These are phyloP conservation scores for Syncephalastrum sp. DNA, from an alignment of 371 early-diverging fungal genomes.

Conservation along the genomic window DNA sequence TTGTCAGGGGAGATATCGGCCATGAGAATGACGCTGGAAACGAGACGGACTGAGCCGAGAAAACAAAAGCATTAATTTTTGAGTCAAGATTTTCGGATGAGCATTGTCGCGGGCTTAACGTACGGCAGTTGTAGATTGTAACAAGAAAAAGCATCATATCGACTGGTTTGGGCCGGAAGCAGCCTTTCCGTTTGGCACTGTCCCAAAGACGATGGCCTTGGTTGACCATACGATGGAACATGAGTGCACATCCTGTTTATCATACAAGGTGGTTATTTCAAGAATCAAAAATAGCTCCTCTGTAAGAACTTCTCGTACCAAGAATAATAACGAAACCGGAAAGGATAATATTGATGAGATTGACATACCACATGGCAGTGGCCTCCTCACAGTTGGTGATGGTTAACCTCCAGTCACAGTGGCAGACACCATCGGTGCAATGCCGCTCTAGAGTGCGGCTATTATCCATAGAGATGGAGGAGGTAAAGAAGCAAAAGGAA, in stretches of 20 bases:
- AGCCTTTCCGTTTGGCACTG: conserved; percentile 3
- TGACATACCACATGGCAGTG: conserved; percentile 15
- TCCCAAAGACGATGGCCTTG: conserved; percentile 11
- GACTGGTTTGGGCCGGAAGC: conserved; percentile 15
- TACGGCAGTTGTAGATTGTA: conserved; percentile 15
- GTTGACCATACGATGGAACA: conserved; percentile 9
- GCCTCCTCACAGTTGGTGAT: conserved; percentile 17
- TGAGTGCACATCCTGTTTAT: conserved; percentile 5
- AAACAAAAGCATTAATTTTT: neutral
- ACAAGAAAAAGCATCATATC: conserved; percentile 14
- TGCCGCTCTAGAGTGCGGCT: conserved; percentile 10
- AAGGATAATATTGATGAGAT: conserved; percentile 18
- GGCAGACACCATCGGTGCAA: conserved; percentile 17
- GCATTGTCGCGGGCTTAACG: neutral
- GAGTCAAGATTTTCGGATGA: neutral
- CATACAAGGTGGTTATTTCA: neutral
- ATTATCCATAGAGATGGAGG: conserved; percentile 3
- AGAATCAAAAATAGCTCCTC: neutral
- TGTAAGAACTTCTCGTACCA: conserved; percentile 5
- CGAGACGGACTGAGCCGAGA: conserved; percentile 12
- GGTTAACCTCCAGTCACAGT: conserved; percentile 30
- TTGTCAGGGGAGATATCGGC: conserved; percentile 13
- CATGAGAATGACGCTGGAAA: conserved; percentile 15
- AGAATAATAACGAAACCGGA: conserved; percentile 16
- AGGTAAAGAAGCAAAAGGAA: conserved; percentile 5